A percentile compares a stretch with the other conserved stretches of the same genome.
Evolutionary conservation across 225 moss, liverwort and hornwort species (phyloP).

Genomic region (Neckera pumila): DNA sequence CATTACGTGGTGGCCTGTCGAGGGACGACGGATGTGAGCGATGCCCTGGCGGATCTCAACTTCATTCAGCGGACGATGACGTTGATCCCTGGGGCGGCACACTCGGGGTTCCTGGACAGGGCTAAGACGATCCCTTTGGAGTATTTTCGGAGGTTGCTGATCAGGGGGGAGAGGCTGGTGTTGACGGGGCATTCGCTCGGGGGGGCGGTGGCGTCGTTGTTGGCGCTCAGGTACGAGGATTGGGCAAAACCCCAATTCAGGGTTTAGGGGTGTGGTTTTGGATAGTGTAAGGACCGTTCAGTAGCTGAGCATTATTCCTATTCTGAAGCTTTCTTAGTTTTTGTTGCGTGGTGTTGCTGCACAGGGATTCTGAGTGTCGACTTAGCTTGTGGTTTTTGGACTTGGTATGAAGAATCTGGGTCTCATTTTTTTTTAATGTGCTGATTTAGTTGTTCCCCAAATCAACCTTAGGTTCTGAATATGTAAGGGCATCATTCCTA

Average conservation of each 20-base stretch:
- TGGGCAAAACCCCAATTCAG: not conserved
- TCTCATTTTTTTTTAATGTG: not conserved
- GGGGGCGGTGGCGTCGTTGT: slow-evolving; percentile 82
- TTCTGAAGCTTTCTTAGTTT: not conserved
- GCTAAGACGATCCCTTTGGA: slow-evolving; percentile 86
- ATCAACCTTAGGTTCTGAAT: not conserved
- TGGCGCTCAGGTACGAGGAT: slow-evolving; percentile 40
- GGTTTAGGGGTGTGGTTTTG: not conserved
- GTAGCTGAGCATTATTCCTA: not conserved
- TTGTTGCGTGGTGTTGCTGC: not conserved
- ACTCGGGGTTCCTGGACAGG: slow-evolving; percentile 78
- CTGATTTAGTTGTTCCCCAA: not conserved
- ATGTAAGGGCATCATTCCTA: not conserved
- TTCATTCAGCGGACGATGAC: slow-evolving; percentile 93
- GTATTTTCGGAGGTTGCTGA: slow-evolving; percentile 64
- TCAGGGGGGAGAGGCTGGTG: slow-evolving; percentile 74
- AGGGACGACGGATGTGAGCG: slow-evolving; percentile 72
- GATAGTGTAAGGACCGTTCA: not conserved
- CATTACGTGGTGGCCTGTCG: slow-evolving; percentile 89
- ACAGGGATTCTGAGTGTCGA: not conserved
- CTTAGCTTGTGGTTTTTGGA: not conserved
- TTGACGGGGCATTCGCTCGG: slow-evolving; percentile 86
- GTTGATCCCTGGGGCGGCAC: slow-evolving; percentile 69
- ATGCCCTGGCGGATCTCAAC: slow-evolving; percentile 72
- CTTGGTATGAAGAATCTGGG: not conserved